Base-by-base conservation (phyloP, 805 yeast genomes). In the Kazachstania taianensis region DNA sequence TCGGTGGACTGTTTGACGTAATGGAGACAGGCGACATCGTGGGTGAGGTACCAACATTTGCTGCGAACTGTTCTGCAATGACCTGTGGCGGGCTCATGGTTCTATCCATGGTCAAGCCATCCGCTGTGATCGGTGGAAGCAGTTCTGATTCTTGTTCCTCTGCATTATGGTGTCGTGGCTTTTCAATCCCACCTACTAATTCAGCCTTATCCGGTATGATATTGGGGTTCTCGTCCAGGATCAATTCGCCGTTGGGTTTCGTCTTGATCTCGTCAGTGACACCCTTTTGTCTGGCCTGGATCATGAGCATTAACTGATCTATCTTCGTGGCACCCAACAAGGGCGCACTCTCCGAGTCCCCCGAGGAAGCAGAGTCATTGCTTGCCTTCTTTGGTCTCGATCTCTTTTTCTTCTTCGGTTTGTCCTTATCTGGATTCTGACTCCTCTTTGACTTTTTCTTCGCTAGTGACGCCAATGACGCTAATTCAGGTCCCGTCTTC, bases 231-330 rank as follows among this genome's bases (percentile, higher is more conserved):
- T 66, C 69, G 43, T 76, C 82, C 7, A 59, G 36, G 36, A 78
- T 51, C 20, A 79, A 67, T 25, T 77, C 72, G 1, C 94, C 94
- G 56, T 80, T 87, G 7, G 72, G 72, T 1, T 78, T 73, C 42
- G 75, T 78, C 33, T 69, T 67, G 28, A 81, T 77, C 32, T 68
- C 72, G 8, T 75, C 71, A n/a, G 73, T 73, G 18, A 78, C 67
- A 7, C 87, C 82, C 44, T 81, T 80, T 41, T 80, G 81, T 35
- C 94, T 69, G 1, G 95, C 94, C 57, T 87, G 94, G 36, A 87
- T 81, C 26, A 85, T 82, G 33, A 87, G 66, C 96, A 87, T 85
- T 50, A 87, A 63, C 49, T 81, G 94, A 59, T 87, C 97, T 19
- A 87, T 83, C 52, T 82, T 82, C 1, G 95, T 87, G 3, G 87